Evolutionary conservation across 345 rosid species (phyloP).

Genomic region (Ricinus communis): DNA sequence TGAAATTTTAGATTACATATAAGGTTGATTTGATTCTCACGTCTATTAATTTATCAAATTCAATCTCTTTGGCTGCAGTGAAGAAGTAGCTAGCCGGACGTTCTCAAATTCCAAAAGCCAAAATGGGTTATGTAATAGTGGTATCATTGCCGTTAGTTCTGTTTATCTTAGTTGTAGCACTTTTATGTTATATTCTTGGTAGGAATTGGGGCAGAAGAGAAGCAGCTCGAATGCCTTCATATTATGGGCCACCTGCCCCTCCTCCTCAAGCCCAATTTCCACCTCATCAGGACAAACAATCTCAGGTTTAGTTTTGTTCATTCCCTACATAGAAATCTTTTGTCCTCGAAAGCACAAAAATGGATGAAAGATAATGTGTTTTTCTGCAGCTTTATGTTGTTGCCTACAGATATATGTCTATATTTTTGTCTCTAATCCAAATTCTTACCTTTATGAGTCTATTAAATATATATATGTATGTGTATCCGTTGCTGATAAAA

Average conservation of each 20-base stretch:
- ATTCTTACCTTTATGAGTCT: too few relatives aligned
- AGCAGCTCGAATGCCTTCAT: conserved; percentile 16
- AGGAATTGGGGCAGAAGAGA: conserved; percentile 23
- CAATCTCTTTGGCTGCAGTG: conserved; percentile 1
- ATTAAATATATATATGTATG: too few relatives aligned
- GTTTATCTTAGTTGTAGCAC: conserved; percentile 33
- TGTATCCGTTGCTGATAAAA: too few relatives aligned
- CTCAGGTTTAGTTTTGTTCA: conserved; percentile 9
- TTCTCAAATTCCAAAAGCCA: background rate
- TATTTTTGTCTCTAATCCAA: too few relatives aligned
- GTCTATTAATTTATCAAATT: too few relatives aligned
- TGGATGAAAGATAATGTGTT: too few relatives aligned
- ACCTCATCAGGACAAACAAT: conserved; percentile 17
- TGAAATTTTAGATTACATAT: too few relatives aligned
- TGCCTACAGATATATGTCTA: too few relatives aligned
- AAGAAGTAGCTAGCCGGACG: background rate
- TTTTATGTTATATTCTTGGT: conserved; percentile 38
- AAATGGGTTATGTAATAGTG: conserved; percentile 29
- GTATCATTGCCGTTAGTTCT: conserved; percentile 30
- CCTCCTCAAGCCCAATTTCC: conserved; percentile 16
- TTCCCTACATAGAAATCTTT: too few relatives aligned
- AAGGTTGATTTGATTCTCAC: background rate
- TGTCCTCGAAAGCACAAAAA: too few relatives aligned
- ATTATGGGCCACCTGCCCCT: conserved; percentile 26
- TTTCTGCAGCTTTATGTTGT: too few relatives aligned